Evolutionary conservation across 1,284 basidiomycete genomes (phyloP), one percentile per base, ranked within the genome.

Genomic region (Melanopsichium pennsylvanicum): DNA sequence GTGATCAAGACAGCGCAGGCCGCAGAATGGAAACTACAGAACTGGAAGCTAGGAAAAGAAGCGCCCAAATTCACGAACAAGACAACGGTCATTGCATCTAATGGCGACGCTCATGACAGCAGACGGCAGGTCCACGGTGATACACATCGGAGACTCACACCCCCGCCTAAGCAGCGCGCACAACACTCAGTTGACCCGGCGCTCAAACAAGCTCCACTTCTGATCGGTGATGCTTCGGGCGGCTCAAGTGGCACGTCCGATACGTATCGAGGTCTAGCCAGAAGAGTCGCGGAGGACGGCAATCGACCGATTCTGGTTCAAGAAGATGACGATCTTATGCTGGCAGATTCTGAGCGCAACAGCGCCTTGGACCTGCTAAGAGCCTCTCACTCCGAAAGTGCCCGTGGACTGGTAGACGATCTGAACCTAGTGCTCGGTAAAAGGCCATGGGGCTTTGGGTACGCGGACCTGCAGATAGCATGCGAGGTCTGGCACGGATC

Each of bases 21-120:
- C 4, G 95, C 95, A 0, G 95, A 98, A 76, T 97, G 93, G 93
- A 92, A 90, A 81, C 85, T 97, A 44, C 92, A 96, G 78, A 90
- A 91, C 0, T 97, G 93, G 91, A 91, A 92, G 87, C 86, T 97
- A 21, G 93, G 93, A 60, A 97, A 96, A 75, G 59, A 58, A 29
- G 57, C 32, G 3, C 2, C 41, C 19, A 47, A 44, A 23, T 19
- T 31, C 2, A 22, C 42, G 5, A 48, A 33, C 43, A 38, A 19
- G 22, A 37, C 47, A 7, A 15, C 47, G 6, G 2, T 39, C n/a
- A 18, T 9, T n/a, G 43, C 41, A n/a, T 16, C 26, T 8, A 43
- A 44, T 22, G 59, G 51, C 10, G 35, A 19, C 2, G 15, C 13
- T 7, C 18, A 27, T 5, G 16, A 13, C 7, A 15, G 10, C n/a